Percentiles rank a stretch among this genome's conserved stretches.
These are phyloP conservation scores for Sanchytrium tribonematis DNA, from an alignment of 371 early-diverging fungal genomes.

Conservation along the genomic window DNA sequence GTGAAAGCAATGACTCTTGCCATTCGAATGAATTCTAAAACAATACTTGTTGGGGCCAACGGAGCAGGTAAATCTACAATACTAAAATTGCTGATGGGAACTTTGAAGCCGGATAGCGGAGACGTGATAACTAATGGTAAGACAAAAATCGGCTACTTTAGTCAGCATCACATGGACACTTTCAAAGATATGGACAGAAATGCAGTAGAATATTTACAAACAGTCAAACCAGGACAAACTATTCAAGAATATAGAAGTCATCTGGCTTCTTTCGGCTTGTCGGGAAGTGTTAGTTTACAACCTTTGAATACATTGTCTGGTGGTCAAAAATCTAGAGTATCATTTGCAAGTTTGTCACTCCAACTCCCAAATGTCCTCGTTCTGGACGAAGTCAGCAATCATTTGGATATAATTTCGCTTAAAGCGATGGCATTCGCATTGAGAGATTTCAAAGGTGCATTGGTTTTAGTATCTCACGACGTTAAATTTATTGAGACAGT, in stretches of 20 bases:
- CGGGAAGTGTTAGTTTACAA: conserved; percentile 78
- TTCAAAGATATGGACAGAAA: conserved; percentile 7
- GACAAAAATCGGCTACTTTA: conserved; percentile 74
- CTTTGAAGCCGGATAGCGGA: conserved; percentile 41
- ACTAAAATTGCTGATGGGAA: conserved; percentile 64
- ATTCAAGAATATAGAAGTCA: conserved; percentile 65
- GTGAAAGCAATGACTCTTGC: conserved; percentile 27
- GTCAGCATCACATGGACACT: conserved; percentile 41
- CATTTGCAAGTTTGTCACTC: conserved; percentile 77
- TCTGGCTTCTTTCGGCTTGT: conserved; percentile 74
- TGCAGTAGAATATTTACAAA: not conserved
- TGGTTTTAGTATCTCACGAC: conserved; percentile 66
- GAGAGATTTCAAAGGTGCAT: conserved; percentile 48
- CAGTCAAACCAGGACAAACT: conserved; percentile 35
- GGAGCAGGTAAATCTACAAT: conserved; percentile 63
- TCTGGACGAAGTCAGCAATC: conserved; percentile 82
- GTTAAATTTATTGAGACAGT: conserved; percentile 56
- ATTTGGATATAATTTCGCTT: conserved; percentile 60
- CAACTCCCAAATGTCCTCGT: conserved; percentile 78
- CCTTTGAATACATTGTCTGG: conserved; percentile 80
- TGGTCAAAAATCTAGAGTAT: conserved; percentile 89
- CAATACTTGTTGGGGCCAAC: conserved; percentile 47
- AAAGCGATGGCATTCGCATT: conserved; percentile 54
- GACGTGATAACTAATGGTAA: conserved; percentile 68
- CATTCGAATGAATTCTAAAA: conserved; percentile 39